Evolutionary conservation across 2,329 filamentous ascomycete species (phyloP), one percentile per base, ranked within the genome.

Genomic region (Colletotrichum somersetense): DNA sequence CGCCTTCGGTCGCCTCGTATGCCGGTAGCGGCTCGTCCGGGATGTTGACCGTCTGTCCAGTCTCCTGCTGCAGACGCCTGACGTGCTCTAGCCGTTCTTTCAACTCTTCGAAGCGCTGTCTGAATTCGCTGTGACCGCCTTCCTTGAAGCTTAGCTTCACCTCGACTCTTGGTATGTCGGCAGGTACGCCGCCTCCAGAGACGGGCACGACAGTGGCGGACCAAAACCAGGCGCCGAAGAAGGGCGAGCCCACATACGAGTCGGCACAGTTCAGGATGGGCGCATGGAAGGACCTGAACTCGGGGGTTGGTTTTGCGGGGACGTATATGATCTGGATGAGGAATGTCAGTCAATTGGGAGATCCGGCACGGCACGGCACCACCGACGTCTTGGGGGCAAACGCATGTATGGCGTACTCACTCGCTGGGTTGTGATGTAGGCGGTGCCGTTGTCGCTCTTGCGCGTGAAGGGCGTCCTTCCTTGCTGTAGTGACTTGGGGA

Each of bases 161-260:
- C 77, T 96, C 94, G 55, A 97, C 86, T 38, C 91, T 90, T 23
- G 91, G 88, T 73, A 94, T 88, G 30, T 92, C 86, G 6, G 91
- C 83, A 0, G 95, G 93, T 62, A 98, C 93, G 62, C 94, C 93
- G 48, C 96, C 96, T 46, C 93, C 93, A 1, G 92, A 85, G 33
- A 97, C 93, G 1, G 96, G 94, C 77, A 92, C 92, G 71, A 97
- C 90, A 56, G 92, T 84, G 33, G 93, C 92, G 67, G 91, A 91
- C 95, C 95, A 98, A 75, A 93, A 92, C 86, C 97, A 98, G 5
- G 94, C 92, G 26, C 96, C 95, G 81, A 97, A 97, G 86, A 95
- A 97, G 44, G 96, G 95, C 3, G 95, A 93, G 42, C 92, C 91
- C 73, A 97, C 93, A 78, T 93, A 93, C 8, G 93, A 93, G 81